Evolutionary conservation across 257 asterid genomes (phyloP).

Genomic region (Penstemon newberryi): DNA sequence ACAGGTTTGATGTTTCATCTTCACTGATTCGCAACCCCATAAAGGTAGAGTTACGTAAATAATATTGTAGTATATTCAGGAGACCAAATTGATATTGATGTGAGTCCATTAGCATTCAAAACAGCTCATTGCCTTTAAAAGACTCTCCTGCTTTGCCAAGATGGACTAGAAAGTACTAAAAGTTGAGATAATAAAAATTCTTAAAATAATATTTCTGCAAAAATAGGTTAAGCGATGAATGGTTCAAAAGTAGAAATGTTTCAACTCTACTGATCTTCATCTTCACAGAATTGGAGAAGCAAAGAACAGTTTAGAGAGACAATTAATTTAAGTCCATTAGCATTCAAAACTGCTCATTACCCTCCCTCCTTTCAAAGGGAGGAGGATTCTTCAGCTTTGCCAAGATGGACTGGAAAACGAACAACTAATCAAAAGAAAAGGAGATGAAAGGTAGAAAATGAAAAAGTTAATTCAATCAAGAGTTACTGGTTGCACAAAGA

Average conservation of each 20-base stretch:
- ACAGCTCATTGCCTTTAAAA: constrained; percentile 20
- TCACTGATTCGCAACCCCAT: neutral
- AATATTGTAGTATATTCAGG: neutral
- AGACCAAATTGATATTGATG: constrained; percentile 4
- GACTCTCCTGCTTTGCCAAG: constrained; percentile 30
- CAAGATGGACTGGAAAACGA: constrained; percentile 52
- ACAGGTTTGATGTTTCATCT: neutral
- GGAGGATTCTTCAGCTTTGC: constrained; percentile 47
- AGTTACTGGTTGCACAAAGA: no score
- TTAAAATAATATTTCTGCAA: neutral
- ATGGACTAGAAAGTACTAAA: constrained; percentile 18
- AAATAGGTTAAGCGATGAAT: no score
- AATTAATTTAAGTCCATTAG: constrained; percentile 51
- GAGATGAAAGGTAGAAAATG: no score
- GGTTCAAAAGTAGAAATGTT: constrained; percentile 16
- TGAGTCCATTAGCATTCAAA: constrained; percentile 20
- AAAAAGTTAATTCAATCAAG: no score
- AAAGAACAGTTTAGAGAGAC: constrained; percentile 48
- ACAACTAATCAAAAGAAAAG: no score
- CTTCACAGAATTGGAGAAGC: constrained; percentile 39
- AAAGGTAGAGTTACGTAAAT: neutral
- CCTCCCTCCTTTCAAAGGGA: neutral
- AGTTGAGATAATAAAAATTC: neutral
- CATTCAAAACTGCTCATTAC: constrained; percentile 62
- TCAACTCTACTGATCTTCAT: constrained; percentile 54